Conservation (phyloP, 2,329 filamentous ascomycete species). For the Fusarium avenaceum region DNA sequence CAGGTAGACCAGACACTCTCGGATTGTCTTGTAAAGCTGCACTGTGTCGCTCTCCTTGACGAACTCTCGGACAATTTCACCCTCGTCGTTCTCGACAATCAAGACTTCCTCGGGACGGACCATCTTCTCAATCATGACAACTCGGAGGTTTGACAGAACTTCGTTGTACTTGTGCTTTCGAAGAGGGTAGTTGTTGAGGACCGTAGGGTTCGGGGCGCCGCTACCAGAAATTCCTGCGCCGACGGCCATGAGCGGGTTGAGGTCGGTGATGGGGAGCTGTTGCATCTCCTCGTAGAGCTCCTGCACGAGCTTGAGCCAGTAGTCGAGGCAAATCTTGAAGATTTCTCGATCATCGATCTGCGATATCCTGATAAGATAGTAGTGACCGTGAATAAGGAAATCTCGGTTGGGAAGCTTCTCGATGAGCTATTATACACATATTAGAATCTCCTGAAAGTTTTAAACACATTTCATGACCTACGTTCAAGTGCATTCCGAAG, state of each 20-base stretch:
- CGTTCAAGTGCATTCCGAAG: slow-evolving; percentile 91
- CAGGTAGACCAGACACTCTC: slow-evolving; percentile 96
- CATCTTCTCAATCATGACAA: slow-evolving; percentile 99
- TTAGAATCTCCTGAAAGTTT: slow-evolving; percentile 36
- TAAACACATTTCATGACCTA: slow-evolving; percentile 56
- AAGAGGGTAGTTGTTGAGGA: slow-evolving; percentile 91
- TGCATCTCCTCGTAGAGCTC: slow-evolving; percentile 99
- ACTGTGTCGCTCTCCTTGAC: slow-evolving; percentile 99
- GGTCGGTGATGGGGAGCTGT: slow-evolving; percentile 89
- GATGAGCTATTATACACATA: slow-evolving; percentile 72
- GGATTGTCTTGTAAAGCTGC: slow-evolving; percentile 98
- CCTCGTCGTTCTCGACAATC: slow-evolving; percentile 99
- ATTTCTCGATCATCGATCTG: slow-evolving; percentile 99
- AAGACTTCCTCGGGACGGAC: slow-evolving; percentile 97
- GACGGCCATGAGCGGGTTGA: slow-evolving; percentile 89
- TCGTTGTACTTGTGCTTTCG: slow-evolving; percentile 99
- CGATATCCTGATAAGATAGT: slow-evolving; percentile 97
- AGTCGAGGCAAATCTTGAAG: slow-evolving; percentile 99
- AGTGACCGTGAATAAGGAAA: slow-evolving; percentile 95
- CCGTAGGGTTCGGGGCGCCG: slow-evolving; percentile 84
- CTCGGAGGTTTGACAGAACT: slow-evolving; percentile 90
- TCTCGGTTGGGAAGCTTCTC: slow-evolving; percentile 96
- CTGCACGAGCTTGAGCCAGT: slow-evolving; percentile 98
- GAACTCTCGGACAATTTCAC: slow-evolving; percentile 98
- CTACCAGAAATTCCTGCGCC: slow-evolving; percentile 78